Evolutionary conservation across 345 rosid species (phyloP), one percentile per base, ranked within the genome.

Genomic region (Garcia nutans): DNA sequence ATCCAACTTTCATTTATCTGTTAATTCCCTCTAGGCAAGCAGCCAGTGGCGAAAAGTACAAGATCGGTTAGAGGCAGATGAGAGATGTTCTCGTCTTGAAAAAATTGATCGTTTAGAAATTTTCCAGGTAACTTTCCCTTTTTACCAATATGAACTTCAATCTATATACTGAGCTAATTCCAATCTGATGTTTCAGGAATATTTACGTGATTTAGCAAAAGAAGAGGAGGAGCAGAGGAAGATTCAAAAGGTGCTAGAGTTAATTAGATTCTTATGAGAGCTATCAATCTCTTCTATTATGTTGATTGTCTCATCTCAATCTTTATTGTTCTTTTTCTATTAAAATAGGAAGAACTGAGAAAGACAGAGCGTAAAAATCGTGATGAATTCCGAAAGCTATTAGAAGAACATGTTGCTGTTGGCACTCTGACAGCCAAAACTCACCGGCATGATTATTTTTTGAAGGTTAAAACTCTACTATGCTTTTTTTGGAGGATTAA

Each of bases 11-110:
- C 71, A 75, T 78, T 50, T 65, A 20, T 42, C 66, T 42, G 47
- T 47, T 72, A 59, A 10, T 55, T 54, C 26, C 76, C 67, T 75
- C 65, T 78, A 96, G 99, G 91, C 97, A 72, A 88, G 77, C 81
- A 96, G 88, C 81, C 99, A 96, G 76, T 96, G 99, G 99, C 90
- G 98, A 74, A 96, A 96, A 86, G 92, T 96, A 84, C 98, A 96
- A 80, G 93, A 90, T 65, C 93, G 89, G 57, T 85, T 96, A 84
- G 99, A 90, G 88, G 86, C 89, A 62, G 97, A 93, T 84, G 98
- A 89, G 81, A 88, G 98, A 80, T 96, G 99, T 82, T 88, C 86
- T 49, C 85, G 92, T 65, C 97, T 96, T 75, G 99, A 92, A 79
- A 96, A 89, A 82, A 87, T 93, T 31, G 97, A 96, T 41, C 97